Evolutionary conservation across 2,329 filamentous ascomycete genomes (phyloP), one percentile per base, ranked within the genome.

Genomic region (Colletotrichum chrysophilum): DNA sequence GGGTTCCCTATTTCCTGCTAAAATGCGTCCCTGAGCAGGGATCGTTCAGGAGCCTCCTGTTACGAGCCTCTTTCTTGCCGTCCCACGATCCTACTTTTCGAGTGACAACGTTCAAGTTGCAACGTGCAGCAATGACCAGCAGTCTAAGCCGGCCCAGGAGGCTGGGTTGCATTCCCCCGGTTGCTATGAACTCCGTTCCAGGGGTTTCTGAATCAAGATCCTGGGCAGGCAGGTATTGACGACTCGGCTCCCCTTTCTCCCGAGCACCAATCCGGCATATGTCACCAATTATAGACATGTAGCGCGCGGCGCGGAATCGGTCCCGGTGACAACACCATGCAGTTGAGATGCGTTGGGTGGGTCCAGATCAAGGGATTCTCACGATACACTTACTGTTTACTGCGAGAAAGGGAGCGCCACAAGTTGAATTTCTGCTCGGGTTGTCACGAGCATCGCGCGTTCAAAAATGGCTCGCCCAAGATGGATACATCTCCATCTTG

Each of bases 211-310:
- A 72, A 61, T 72, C 70, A 68, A 58, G 5, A 68, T 48, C 52
- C 55, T 36, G 26, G 64, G n/a, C 34, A 14, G 70, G 62, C 70
- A 72, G 52, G 64, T 72, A 24, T 72, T 72, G 21, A 61, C 70
- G 64, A 61, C 52, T 72, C 70, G 36, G 64, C 26, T 72, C 62
- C 28, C 52, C 36, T 60, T 52, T n/a, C 26, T 34, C 26, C 36
- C 70, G 55, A 55, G 30, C n/a, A 52, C 21, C 32, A 58, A 34
- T 36, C 55, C 64, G 52, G 70, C 64, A 72, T 61, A 67, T 26
- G 21, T 28, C 28, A 34, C 70, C 64, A 72, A 61, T 62, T 61
- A 61, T 62, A 60, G 55, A 68, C 28, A 14, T 8, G 62, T 56
- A 58, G 48, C 62, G 52, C 48, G 52, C 60, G 43, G 21, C 69